Percentiles rank a stretch among this genome's conserved stretches.
Evolutionary conservation across 2,329 filamentous ascomycete species (phyloP).

Genomic region (Aspergillus melleus): DNA sequence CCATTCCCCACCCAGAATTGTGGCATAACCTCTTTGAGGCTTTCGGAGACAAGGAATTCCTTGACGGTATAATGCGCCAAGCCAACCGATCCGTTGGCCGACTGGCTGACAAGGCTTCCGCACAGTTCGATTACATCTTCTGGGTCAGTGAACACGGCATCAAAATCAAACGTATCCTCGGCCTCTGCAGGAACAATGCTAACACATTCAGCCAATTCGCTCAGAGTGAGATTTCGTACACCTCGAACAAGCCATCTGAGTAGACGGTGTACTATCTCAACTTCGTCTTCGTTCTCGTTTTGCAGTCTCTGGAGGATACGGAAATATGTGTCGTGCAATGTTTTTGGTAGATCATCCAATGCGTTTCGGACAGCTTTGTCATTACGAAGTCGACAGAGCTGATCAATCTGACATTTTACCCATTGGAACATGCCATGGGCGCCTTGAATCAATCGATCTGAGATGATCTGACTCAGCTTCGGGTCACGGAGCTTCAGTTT

Average conservation of each 20-base stretch:
- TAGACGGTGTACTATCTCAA: not conserved
- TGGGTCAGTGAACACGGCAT: slow-evolving; percentile 3
- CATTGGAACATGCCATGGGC: slow-evolving; percentile 7
- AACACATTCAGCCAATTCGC: not conserved
- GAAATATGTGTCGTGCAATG: not conserved
- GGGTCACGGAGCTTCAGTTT: not conserved
- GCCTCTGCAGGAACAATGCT: not conserved
- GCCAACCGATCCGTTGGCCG: not conserved
- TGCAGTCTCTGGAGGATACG: not conserved
- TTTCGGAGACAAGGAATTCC: not conserved
- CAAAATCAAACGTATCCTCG: slow-evolving; percentile 1
- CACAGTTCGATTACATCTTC: slow-evolving; percentile 4
- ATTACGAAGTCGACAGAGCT: slow-evolving; percentile 1
- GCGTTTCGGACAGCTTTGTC: slow-evolving; percentile 1
- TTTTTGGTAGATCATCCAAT: slow-evolving; percentile 2
- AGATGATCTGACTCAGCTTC: not conserved
- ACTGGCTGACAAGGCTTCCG: not conserved
- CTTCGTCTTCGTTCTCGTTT: not conserved
- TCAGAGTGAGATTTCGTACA: not conserved
- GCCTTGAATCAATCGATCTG: not conserved
- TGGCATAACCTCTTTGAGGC: not conserved
- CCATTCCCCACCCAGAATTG: not conserved
- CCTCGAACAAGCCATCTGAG: not conserved
- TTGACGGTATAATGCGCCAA: not conserved
- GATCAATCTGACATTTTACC: slow-evolving; percentile 4